Conservation (phyloP, 2,329 filamentous ascomycete species). For the Microcyclosporella mali region DNA sequence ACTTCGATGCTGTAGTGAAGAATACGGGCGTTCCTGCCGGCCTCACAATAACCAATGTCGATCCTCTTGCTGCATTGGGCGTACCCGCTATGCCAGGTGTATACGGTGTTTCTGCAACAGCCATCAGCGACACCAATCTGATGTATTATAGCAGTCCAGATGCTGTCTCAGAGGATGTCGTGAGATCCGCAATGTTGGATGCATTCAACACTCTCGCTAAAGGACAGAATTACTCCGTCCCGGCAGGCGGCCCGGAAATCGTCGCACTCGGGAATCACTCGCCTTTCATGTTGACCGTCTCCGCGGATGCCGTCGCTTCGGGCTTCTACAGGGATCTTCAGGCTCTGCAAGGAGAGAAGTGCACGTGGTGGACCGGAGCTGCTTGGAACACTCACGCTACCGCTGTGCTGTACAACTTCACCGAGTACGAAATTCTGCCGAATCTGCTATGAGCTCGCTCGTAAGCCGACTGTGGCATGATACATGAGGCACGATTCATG, state of each 20-base stretch:
- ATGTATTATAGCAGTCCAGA: conserved; percentile 13
- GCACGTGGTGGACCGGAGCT: conserved; percentile 28
- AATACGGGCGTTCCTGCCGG: conserved; percentile 18
- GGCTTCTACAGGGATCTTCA: conserved; percentile 27
- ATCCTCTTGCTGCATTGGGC: conserved; percentile 8
- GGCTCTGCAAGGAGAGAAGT: conserved; percentile 22
- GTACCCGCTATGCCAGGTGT: conserved; percentile 17
- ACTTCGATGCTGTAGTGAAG: conserved; percentile 18
- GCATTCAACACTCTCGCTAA: conserved; percentile 2
- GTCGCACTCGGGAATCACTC: conserved; percentile 23
- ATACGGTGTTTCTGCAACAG: conserved; percentile 7
- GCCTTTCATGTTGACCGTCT: conserved; percentile 24
- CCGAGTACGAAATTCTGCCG: conserved; percentile 15
- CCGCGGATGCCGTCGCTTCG: conserved; percentile 18
- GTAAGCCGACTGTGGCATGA: too few species aligned
- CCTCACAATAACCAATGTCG: conserved; percentile 15
- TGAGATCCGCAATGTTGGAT: conserved; percentile 12
- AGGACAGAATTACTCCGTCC: conserved; percentile 1
- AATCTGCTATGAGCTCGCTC: not conserved
- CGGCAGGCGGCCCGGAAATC: conserved; percentile 10
- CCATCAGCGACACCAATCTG: conserved; percentile 7
- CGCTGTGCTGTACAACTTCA: conserved; percentile 29
- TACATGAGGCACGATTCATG: too few species aligned
- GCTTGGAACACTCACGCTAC: conserved; percentile 30
- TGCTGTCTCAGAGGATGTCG: conserved; percentile 9